Base-by-base conservation (phyloP, 129 eudicot species). In the Flaveria brownii region DNA sequence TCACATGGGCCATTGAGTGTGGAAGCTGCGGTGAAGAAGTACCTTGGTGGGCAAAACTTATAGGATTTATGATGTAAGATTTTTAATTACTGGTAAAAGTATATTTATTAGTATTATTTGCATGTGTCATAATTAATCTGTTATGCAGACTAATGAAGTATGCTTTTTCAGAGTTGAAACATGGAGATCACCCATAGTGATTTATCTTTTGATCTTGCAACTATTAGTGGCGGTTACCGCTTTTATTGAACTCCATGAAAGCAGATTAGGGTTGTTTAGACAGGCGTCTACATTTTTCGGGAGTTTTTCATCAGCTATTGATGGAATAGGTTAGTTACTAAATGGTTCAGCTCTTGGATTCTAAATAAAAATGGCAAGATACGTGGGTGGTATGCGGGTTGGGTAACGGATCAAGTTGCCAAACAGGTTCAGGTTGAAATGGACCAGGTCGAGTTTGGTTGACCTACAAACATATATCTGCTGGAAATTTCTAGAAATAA, bases 1-100 rank as follows among this genome's bases (percentile, higher is more conserved):
- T 86, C 80, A 74, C 70, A 23, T 28, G 83, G 85, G 83, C 84
- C 18, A 42, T 84, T 61, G 83, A 42, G 75, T 85, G 87, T 52
- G 84, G 79, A 70, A 62, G 67, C 60, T 81, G 87, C 73, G 20
- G 18, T 52, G 62, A 57, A 28, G 69, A 41, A 69, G 77, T 75
- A 70, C 87, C 85, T 20, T 77, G 67, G 77, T 86, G 90, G 90
- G 85, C 87, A 60, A 65, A 81, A 57, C 77, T 86, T 60, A 59
- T 86, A 36, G 90, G 90, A 51, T 83, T 83, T 54, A 78, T 81
- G 84, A 81, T 83, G 85, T 86, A 49, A 78, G 81, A 28, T 54
- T 71, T 41, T 25, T 7, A 22, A 22, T 12, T 55, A 54, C 46
- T 50, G 2, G 57, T 63, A 9, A 9, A 43, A 64, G 22, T 28